Conservation (phyloP, 2,329 filamentous ascomycete species). For the Ceratocystis cacaofunesta region DNA sequence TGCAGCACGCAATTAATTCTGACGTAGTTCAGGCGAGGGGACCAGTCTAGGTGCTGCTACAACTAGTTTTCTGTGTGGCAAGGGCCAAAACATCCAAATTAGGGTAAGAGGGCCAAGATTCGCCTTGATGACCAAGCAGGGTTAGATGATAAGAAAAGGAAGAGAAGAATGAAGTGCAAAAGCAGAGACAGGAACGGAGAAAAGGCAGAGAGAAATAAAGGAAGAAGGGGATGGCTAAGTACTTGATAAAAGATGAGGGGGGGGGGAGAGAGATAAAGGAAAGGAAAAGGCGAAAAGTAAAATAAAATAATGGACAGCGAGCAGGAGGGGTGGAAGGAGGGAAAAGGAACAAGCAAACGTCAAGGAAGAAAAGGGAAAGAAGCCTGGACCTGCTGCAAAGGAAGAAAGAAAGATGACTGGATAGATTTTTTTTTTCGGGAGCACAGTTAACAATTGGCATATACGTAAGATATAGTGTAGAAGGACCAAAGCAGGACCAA, state of each 20-base stretch:
- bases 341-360: background rate
- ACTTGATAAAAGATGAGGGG: too few relatives aligned
- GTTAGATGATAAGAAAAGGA: conserved; percentile 9
- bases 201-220: background rate
- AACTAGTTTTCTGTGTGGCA: background rate
- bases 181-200: conserved; percentile 7
- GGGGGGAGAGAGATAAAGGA: background rate
- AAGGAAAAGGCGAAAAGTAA: conserved; percentile 12
- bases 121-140: conserved; percentile 5
- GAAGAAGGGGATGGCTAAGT: conserved; percentile 1
- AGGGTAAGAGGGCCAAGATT: conserved; percentile 11
- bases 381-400: background rate
- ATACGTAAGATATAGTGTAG: background rate
- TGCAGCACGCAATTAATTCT: conserved; percentile 11
- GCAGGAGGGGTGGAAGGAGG: background rate
- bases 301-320: background rate
- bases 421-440: background rate
- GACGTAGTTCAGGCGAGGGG: conserved; percentile 1
- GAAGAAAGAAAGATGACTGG: background rate
- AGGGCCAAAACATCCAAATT: conserved; percentile 7
- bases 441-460: background rate
- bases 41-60: background rate
- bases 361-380: background rate
- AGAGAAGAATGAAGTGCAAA: conserved; percentile 11
- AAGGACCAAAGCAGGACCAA: background rate